Percentiles rank a stretch among this genome's conserved stretches.
Conservation (phyloP, 352 stramenopile genomes). For the Globisporangium irregulare region DNA sequence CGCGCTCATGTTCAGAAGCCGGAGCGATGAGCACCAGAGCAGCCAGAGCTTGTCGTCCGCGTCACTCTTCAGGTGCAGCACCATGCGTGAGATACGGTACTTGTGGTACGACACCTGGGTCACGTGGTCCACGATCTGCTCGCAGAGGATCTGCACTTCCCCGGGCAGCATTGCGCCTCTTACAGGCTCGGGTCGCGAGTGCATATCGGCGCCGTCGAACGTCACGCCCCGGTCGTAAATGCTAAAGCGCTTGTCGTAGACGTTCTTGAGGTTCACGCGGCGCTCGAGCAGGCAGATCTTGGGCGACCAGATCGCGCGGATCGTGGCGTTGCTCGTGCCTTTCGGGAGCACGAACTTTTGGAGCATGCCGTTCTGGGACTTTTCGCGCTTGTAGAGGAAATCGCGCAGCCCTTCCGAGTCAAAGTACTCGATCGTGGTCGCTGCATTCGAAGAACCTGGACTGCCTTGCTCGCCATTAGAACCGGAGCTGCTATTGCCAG, state of each 20-base stretch:
- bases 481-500: background rate
- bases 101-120: constrained; percentile 91
- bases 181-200: constrained; percentile 85
- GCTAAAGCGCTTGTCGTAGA: constrained; percentile 90
- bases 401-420: constrained; percentile 82
- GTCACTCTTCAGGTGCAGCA: constrained; percentile 95
- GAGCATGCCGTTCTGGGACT: constrained; percentile 91
- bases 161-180: constrained; percentile 87
- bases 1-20: constrained; percentile 46
- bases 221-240: constrained; percentile 94
- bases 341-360: constrained; percentile 95
- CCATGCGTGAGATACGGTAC: constrained; percentile 90
- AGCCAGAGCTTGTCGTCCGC: constrained; percentile 92
- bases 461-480: background rate
- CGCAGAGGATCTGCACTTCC: constrained; percentile 90
- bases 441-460: background rate
- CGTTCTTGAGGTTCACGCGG: constrained; percentile 84
- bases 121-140: constrained; percentile 92
- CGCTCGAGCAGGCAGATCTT: constrained; percentile 95
- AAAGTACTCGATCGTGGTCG: constrained; percentile 92
- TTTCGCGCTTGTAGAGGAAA: constrained; percentile 92
- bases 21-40: constrained; percentile 92
- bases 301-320: constrained; percentile 93
- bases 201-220: constrained; percentile 92
- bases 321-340: constrained; percentile 83